These are phyloP conservation scores for Elsinoe ampelina DNA, from an alignment of 2,329 filamentous ascomycete genomes.

Conservation along the genomic window DNA sequence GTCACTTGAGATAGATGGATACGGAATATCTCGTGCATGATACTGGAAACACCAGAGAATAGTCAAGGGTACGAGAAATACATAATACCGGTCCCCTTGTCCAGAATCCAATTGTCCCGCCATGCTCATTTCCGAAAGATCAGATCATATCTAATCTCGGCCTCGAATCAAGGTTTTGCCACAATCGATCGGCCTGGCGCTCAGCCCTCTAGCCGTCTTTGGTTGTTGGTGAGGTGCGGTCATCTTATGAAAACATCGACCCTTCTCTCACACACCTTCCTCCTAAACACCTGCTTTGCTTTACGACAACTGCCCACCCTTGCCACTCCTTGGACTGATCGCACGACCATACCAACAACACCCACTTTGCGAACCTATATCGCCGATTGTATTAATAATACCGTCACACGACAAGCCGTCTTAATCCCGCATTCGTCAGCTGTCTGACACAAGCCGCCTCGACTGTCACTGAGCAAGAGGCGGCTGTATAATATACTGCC, in stretches of 20 bases:
- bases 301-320: conserved; percentile 1
- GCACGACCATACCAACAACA: not conserved
- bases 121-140: not conserved
- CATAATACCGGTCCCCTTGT: not conserved
- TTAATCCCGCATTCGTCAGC: not conserved
- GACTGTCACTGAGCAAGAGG: not conserved
- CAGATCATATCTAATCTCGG: conserved; percentile 12
- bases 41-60: too few relatives aligned
- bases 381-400: conserved; percentile 8
- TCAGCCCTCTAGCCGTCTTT: not conserved
- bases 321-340: conserved; percentile 7
- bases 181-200: conserved; percentile 4
- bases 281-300: not conserved
- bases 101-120: not conserved
- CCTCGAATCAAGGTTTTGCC: conserved; percentile 1
- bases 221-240: not conserved
- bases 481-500: not conserved
- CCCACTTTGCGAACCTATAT: not conserved
- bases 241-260: conserved; percentile 8
- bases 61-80: too few relatives aligned
- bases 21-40: too few relatives aligned
- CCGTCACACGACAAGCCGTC: not conserved
- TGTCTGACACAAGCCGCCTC: conserved; percentile 2
- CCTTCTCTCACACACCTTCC: conserved; percentile 1
- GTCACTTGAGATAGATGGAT: not conserved